Evolutionary conservation across 768 basidiomycete species (phyloP).

Genomic region (Daedalea quercina): DNA sequence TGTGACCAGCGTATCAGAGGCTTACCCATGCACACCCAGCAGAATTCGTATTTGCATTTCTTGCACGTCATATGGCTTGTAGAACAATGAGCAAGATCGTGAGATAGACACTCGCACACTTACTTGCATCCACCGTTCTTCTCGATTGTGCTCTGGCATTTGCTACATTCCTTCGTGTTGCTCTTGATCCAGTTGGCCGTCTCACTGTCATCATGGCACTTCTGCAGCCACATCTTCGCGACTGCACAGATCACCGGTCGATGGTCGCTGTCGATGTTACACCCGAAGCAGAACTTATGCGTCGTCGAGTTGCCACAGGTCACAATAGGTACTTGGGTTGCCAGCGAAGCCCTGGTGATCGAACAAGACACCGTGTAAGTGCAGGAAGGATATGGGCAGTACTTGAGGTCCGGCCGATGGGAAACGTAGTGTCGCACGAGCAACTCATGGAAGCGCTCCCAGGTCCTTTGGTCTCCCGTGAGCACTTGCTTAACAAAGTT

Average conservation of each 20-base stretch:
- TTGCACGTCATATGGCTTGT: conserved; percentile 99
- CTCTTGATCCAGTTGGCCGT: conserved; percentile 99
- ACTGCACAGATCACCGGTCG: conserved; percentile 86
- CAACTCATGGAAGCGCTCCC: conserved; percentile 77
- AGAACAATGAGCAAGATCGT: conserved; percentile 9
- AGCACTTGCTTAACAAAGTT: conserved; percentile 53
- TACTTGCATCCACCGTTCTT: conserved; percentile 99
- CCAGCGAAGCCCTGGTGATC: conserved; percentile 64
- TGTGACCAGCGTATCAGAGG: not conserved
- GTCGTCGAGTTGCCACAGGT: conserved; percentile 62
- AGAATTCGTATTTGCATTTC: conserved; percentile 98
- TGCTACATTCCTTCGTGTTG: conserved; percentile 96
- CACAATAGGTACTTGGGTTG: conserved; percentile 83
- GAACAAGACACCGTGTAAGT: conserved; percentile 91
- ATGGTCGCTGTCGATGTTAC: conserved; percentile 82
- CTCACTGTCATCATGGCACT: conserved; percentile 96
- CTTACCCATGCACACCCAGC: conserved; percentile 98
- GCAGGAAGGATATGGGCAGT: conserved; percentile 94
- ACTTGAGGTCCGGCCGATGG: conserved; percentile 77
- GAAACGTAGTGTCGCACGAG: conserved; percentile 87
- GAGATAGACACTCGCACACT: conserved; percentile 22
- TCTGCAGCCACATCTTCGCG: conserved; percentile 92
- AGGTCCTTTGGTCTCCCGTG: conserved; percentile 45
- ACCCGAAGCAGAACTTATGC: conserved; percentile 94
- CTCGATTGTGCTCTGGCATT: conserved; percentile 97